Conservation (phyloP, 192 early-diverging fungal genomes). For the Haplosporangium gracile region DNA sequence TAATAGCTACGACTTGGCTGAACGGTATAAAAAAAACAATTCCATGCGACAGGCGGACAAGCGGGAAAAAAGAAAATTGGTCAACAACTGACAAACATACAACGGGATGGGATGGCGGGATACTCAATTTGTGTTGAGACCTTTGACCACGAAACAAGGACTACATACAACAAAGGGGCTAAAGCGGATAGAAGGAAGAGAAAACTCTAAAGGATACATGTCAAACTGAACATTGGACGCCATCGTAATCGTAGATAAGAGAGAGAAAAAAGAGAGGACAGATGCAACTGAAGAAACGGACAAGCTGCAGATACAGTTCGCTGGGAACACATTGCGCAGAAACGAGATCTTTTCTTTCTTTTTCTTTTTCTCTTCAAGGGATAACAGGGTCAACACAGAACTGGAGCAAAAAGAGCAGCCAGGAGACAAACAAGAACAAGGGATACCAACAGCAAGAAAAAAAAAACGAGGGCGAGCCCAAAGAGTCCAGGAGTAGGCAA, state of each 20-base stretch:
- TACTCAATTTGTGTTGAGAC: no score
- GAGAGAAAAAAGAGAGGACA: no score
- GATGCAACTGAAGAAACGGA: no score
- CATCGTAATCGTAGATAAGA: no score
- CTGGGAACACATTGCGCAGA: not conserved
- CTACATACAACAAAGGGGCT: no score
- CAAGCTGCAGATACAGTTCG: no score
- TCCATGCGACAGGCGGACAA: not conserved
- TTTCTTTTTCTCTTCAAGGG: not conserved
- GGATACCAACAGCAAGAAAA: not conserved
- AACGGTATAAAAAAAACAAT: not conserved
- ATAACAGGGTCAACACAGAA: not conserved
- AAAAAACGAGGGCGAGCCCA: not conserved
- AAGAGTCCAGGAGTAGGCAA: not conserved
- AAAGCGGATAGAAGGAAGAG: no score
- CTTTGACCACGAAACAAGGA: no score
- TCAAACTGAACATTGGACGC: no score
- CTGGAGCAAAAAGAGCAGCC: not conserved
- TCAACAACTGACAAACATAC: not conserved
- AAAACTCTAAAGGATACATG: no score
- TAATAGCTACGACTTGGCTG: not conserved
- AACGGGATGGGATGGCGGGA: not conserved
- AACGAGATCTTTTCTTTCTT: not conserved
- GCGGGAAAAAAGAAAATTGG: not conserved
- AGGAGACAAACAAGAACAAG: not conserved